Base-by-base conservation (phyloP, 345 rosid genomes). In the Salix suchowensis region DNA sequence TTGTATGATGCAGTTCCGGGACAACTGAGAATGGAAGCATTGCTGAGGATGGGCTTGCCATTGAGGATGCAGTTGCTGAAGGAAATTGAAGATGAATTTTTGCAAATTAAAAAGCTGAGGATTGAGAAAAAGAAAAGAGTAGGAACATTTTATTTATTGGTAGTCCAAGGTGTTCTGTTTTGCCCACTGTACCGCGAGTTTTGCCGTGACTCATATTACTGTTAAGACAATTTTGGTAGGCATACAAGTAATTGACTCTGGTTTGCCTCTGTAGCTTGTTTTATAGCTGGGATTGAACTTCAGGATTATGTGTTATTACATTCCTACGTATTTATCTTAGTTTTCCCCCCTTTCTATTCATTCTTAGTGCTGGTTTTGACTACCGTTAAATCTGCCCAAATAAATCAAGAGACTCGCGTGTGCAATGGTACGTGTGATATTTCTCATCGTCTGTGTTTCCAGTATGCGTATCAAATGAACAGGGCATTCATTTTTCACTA, bases 171-270 rank as follows among this genome's bases (percentile, higher is more conserved):
- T 74, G 81, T 77, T 73, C 70, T 67, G 71, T 71, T 36, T 72
- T 46, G 73, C 76, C 24, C 48, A 46, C 40, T 80, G 19, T 74
- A 70, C 73, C 80, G 44, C 9, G 76, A 75, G 61, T 76, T 77
- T 77, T 75, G 70, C 67, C 21, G 11, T 11, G 69, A 72, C 76
- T 72, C 28, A 71, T 58, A 19, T 67, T 72, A 32, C 48, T 54
- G 75, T 74, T 80, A 82, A 80, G 76, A 77, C 77, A 88, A 77
- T 88, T 88, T 88, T 88, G 88, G 75, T 84, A 84, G 86, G 84
- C 15, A 23, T 46, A n/a, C 12, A 64, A 58, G 67, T 40, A 73
- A 75, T 76, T 66, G 68, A 36, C 71, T 64, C 39, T 78, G 66
- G 67, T 78, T 52, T 42, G 79, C 77, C 66, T 68, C 67, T 21